phyloP scores from a whole-genome alignment of 192 early-diverging fungal species.

The Coemansia sp. region DNA sequence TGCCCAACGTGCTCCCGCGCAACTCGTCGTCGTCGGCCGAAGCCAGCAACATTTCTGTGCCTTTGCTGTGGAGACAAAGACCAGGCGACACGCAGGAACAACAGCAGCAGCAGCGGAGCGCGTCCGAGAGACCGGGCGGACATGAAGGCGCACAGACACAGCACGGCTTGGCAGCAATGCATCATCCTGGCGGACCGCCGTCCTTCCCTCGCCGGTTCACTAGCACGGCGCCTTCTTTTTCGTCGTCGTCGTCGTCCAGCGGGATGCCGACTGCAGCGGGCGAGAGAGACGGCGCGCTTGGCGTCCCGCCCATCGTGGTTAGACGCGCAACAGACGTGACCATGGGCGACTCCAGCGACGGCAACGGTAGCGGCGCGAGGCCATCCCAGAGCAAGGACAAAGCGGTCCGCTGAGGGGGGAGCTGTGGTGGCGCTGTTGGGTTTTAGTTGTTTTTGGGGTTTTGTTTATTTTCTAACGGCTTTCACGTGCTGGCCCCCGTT shows the following conservation, averaged over 20 bases:
- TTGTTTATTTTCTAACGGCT: too few relatives aligned
- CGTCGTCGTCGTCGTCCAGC: not conserved
- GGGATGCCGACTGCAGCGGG: not conserved
- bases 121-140: not conserved
- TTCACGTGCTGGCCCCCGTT: too few relatives aligned
- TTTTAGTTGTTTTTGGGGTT: too few relatives aligned
- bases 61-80: not conserved
- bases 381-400: not conserved
- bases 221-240: not conserved
- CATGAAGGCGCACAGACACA: not conserved
- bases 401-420: too few relatives aligned
- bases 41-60: not conserved
- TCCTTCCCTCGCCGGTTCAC: slow-evolving; percentile 1
- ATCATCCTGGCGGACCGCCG: not conserved
- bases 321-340: not conserved
- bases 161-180: not conserved
- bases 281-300: not conserved
- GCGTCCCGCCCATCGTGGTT: not conserved
- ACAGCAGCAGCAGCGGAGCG: not conserved
- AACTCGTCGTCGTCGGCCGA: slow-evolving; percentile 2
- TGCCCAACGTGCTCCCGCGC: slow-evolving; percentile 34
- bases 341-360: not conserved
- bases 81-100: not conserved
- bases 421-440: too few relatives aligned
- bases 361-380: not conserved